A percentile compares a stretch with the other conserved stretches of the same genome.
Conservation (phyloP, 176 grass and related monocot genomes). For the Puya raimondii region DNA sequence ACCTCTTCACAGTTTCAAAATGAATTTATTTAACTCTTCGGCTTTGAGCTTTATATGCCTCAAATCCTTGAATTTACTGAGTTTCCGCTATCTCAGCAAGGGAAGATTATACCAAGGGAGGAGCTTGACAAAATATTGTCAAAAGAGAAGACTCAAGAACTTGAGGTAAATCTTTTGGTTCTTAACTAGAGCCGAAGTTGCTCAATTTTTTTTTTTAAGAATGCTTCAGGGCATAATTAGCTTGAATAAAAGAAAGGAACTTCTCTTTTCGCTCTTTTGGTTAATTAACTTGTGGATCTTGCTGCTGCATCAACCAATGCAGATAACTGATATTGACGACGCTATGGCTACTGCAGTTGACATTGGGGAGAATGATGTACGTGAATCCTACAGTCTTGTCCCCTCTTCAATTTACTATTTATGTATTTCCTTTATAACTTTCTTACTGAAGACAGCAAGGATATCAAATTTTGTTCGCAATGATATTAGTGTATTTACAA, state of each 20-base stretch:
- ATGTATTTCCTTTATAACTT: neutral
- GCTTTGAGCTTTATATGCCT: neutral
- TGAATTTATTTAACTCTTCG: neutral
- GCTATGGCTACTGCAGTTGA: conserved; percentile 85
- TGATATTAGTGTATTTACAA: neutral
- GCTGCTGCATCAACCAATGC: conserved; percentile 26
- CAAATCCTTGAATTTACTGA: conserved; percentile 1
- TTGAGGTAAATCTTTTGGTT: conserved; percentile 35
- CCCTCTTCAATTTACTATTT: neutral
- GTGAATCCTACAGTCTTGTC: conserved; percentile 15
- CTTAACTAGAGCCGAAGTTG: neutral
- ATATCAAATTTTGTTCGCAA: no score
- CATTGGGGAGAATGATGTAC: conserved; percentile 83
- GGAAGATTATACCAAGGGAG: conserved; percentile 63
- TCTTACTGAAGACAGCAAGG: no score
- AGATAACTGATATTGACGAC: conserved; percentile 46
- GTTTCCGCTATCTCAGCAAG: conserved; percentile 40
- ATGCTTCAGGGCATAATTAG: neutral
- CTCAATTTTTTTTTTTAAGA: neutral
- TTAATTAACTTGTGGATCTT: conserved; percentile 13
- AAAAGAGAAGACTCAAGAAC: conserved; percentile 62
- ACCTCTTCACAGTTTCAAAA: neutral
- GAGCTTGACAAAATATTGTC: conserved; percentile 65
- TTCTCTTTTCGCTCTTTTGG: conserved; percentile 1
- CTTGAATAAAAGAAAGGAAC: neutral